Evolutionary conservation across 768 basidiomycete species (phyloP).

Genomic region (Russula virescens): DNA sequence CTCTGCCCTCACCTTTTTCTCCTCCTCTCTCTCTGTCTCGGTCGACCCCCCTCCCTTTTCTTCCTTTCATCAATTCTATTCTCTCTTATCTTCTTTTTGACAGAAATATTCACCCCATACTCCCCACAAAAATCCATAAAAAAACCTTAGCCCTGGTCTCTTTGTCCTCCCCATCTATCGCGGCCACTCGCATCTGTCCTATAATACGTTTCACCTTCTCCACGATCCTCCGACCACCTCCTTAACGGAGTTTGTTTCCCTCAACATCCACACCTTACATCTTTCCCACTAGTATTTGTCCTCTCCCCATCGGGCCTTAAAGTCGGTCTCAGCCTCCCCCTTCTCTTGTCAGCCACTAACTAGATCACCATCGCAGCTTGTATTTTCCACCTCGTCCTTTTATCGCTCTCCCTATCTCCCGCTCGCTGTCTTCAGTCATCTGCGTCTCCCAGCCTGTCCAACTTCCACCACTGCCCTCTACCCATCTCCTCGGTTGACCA

Average conservation of each 20-base stretch:
- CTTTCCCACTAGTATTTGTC: conserved; percentile 17
- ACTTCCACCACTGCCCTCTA: conserved; percentile 22
- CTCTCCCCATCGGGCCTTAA: conserved; percentile 6
- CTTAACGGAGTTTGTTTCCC: conserved; percentile 19
- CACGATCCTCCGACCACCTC: conserved; percentile 17
- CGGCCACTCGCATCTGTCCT: conserved; percentile 20
- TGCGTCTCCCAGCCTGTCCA: conserved; percentile 22
- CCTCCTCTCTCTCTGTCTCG: conserved; percentile 26
- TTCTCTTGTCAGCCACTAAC: conserved; percentile 17
- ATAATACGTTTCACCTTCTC: conserved; percentile 19
- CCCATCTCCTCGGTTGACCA: conserved; percentile 26
- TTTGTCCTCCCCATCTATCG: conserved; percentile 12
- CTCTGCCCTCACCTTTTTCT: conserved; percentile 25
- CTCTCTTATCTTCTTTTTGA: conserved; percentile 16
- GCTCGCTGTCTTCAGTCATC: conserved; percentile 24
- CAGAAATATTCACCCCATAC: background rate
- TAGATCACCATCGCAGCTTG: conserved; percentile 29
- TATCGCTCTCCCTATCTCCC: conserved; percentile 22
- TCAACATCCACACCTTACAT: conserved; percentile 23
- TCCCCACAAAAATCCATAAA: conserved; percentile 11
- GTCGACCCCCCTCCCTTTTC: conserved; percentile 24
- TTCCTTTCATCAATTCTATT: conserved; percentile 24
- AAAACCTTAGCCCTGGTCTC: conserved; percentile 1
- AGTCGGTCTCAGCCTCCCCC: background rate
- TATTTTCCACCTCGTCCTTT: conserved; percentile 30